Conservation (phyloP, 805 yeast genomes). For the Torulaspora gathmanii region DNA sequence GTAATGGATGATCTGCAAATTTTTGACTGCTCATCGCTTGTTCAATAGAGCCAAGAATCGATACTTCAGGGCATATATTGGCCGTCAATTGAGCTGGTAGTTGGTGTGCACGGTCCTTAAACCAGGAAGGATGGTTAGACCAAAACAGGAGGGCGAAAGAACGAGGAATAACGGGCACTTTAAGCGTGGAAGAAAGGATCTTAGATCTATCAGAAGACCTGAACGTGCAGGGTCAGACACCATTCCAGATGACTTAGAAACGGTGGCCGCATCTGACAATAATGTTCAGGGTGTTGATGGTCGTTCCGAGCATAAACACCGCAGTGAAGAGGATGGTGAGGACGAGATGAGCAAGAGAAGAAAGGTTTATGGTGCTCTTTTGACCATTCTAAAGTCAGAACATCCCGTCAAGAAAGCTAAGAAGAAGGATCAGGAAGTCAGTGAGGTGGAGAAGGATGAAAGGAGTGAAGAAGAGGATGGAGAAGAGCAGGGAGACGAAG, state of each 20-base stretch:
- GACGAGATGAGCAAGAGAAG: conserved; percentile 34
- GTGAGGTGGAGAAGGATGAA: conserved; percentile 6
- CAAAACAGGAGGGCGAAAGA: neutral
- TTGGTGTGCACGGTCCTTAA: neutral
- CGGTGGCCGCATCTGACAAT: conserved; percentile 29
- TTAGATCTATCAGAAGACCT: conserved; percentile 57
- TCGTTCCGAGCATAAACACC: conserved; percentile 16
- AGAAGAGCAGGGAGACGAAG: conserved; percentile 25
- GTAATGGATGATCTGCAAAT: conserved; percentile 15
- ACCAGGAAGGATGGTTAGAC: neutral
- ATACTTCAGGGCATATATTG: neutral
- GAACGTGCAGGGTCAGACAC: conserved; percentile 15
- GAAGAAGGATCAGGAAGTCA: conserved; percentile 16
- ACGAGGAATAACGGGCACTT: conserved; percentile 15
- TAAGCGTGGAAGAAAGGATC: conserved; percentile 54
- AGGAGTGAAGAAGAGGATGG: conserved; percentile 24
- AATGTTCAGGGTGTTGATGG: conserved; percentile 15
- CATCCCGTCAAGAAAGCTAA: conserved; percentile 31
- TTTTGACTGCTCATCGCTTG: conserved; percentile 19
- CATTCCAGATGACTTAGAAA: conserved; percentile 17
- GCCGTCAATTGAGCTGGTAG: neutral
- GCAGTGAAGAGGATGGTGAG: conserved; percentile 13
- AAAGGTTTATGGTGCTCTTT: conserved; percentile 60
- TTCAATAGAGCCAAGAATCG: neutral
- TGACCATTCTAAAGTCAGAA: conserved; percentile 54